Evolutionary conservation across 2,329 filamentous ascomycete species (phyloP).

Genomic region (Ascocoryne sarcoides): DNA sequence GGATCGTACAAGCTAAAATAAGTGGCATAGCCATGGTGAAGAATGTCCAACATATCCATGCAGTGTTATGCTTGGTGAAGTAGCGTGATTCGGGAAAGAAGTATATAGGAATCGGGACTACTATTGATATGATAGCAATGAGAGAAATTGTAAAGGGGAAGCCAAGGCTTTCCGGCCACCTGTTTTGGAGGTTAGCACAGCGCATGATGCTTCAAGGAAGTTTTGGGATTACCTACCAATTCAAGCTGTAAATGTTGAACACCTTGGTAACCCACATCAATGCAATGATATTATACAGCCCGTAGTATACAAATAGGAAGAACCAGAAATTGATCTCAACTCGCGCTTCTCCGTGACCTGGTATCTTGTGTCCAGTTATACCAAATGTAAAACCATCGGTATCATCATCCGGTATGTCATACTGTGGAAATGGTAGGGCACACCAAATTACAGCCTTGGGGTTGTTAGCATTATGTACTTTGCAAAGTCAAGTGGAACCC

Average conservation of each 20-base stretch:
- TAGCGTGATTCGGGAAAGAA: slow-evolving; percentile 43
- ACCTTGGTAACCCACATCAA: slow-evolving; percentile 64
- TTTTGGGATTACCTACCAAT: slow-evolving; percentile 38
- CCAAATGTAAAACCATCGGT: slow-evolving; percentile 5
- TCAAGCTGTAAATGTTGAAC: slow-evolving; percentile 62
- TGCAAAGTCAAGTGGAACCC: slow-evolving; percentile 22
- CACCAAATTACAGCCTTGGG: slow-evolving; percentile 55
- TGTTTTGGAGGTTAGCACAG: slow-evolving; percentile 15
- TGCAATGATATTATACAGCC: slow-evolving; percentile 58
- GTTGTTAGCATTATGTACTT: slow-evolving; percentile 9
- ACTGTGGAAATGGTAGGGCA: slow-evolving; percentile 56
- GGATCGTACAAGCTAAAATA: slow-evolving; percentile 54
- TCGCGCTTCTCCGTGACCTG: slow-evolving; percentile 54
- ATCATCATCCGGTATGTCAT: slow-evolving; percentile 41
- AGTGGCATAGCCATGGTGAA: slow-evolving; percentile 62
- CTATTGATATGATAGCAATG: slow-evolving; percentile 52
- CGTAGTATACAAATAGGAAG: slow-evolving; percentile 62
- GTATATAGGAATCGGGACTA: slow-evolving; percentile 52
- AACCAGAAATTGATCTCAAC: slow-evolving; percentile 65
- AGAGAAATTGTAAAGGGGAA: slow-evolving; percentile 55
- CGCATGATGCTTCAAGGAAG: background rate
- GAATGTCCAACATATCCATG: slow-evolving; percentile 63
- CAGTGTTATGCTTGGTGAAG: slow-evolving; percentile 53
- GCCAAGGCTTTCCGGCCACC: slow-evolving; percentile 55
- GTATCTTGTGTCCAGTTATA: slow-evolving; percentile 38